Conservation (phyloP, 805 yeast genomes). For the Myxozyma neotropica region DNA sequence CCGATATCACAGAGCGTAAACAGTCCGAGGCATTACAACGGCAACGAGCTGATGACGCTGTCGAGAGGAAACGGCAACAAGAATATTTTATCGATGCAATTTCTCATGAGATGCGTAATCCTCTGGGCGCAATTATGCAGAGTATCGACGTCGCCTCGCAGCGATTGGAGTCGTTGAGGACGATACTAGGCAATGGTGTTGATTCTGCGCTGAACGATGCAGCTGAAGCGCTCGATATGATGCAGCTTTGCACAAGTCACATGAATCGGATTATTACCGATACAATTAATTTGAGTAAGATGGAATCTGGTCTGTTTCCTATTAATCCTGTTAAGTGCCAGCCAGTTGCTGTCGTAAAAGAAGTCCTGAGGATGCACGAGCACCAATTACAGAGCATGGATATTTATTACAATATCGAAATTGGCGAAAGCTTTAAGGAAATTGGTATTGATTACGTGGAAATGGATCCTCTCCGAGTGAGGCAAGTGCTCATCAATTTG, state of each 20-base stretch:
- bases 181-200: neutral
- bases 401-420: constrained; percentile 61
- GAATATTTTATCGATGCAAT: constrained; percentile 75
- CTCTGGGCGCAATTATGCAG: constrained; percentile 92
- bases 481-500: constrained; percentile 89
- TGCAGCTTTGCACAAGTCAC: constrained; percentile 30
- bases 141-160: constrained; percentile 62
- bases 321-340: constrained; percentile 25
- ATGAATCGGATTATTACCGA: constrained; percentile 60
- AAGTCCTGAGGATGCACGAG: constrained; percentile 80
- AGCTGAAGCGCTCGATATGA: constrained; percentile 60
- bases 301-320: constrained; percentile 33
- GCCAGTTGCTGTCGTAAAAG: constrained; percentile 26
- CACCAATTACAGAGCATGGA: constrained; percentile 76
- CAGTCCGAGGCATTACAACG: constrained; percentile 32
- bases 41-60: constrained; percentile 34
- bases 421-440: constrained; percentile 39
- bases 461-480: constrained; percentile 89
- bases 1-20: constrained; percentile 33
- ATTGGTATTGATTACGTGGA: constrained; percentile 49
- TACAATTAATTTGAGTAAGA: constrained; percentile 60
- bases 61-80: constrained; percentile 33
- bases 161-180: neutral
- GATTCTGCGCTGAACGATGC: constrained; percentile 55
- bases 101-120: constrained; percentile 92